These are phyloP conservation scores for Cryomyces antarcticus DNA, from an alignment of 495 filamentous ascomycete genomes.

Conservation along the genomic window DNA sequence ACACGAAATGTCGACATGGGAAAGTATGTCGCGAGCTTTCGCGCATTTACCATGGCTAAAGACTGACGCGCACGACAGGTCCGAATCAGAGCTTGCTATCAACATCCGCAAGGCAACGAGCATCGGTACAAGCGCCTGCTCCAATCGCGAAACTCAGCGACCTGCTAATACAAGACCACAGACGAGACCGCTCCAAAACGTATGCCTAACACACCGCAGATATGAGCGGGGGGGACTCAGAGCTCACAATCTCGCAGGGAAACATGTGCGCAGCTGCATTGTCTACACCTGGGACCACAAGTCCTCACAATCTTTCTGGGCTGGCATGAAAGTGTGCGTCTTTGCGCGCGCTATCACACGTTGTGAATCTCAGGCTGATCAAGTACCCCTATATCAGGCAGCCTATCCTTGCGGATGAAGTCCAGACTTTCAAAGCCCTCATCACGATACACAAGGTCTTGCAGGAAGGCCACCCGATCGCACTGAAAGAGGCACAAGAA, in stretches of 20 bases:
- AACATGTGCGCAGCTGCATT: conserved; percentile 95
- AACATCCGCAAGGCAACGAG: conserved; percentile 96
- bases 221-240: neutral
- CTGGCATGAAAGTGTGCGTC: conserved; percentile 89
- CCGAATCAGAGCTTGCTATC: conserved; percentile 73
- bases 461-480: conserved; percentile 83
- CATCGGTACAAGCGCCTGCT: conserved; percentile 32
- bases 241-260: conserved; percentile 30
- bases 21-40: conserved; percentile 21
- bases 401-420: conserved; percentile 73
- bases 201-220: conserved; percentile 16
- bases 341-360: neutral
- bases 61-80: conserved; percentile 34
- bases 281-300: conserved; percentile 99
- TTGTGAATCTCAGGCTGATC: neutral
- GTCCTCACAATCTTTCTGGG: conserved; percentile 89
- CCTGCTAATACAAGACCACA: conserved; percentile 14
- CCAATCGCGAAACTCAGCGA: neutral
- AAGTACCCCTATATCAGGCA: conserved; percentile 33
- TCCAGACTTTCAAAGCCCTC: conserved; percentile 41
- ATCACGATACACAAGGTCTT: conserved; percentile 69
- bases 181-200: conserved; percentile 94
- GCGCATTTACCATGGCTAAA: conserved; percentile 17
- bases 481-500: conserved; percentile 70
- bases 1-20: conserved; percentile 37